Evolutionary conservation across 345 rosid species (phyloP), one percentile per base, ranked within the genome.

Genomic region (Eutrema heterophyllum): DNA sequence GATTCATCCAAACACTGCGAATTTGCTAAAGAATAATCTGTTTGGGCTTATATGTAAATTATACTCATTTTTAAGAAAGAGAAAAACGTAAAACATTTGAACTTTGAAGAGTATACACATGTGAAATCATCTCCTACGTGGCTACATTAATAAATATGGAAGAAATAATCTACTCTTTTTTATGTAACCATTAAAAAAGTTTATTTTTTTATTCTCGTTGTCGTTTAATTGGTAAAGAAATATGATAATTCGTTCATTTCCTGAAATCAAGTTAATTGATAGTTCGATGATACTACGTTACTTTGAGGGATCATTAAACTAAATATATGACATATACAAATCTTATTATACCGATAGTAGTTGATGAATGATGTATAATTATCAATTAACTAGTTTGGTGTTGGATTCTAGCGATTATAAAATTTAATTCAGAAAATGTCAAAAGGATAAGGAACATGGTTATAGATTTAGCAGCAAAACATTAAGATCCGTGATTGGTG

Each of bases 401-500:
- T 67, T 75, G 62, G 78, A 67, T 41, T 59, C 27, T 50, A 74
- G 39, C 58, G 68, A 11, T 67, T 40, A 74, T 57, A 48, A 16
- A 43, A 27, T 30, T 21, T 0, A 35, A 24, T 45, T 50, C 51
- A 51, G 60, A 58, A 67, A 74, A 58, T 6, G 72, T 73, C 72
- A 74, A 58, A 58, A 67, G 53, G 63, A 75, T 50, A 75, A 39
- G 73, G 68, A 68, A 68, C 55, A 67, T 59, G 63, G 18, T 14
- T 30, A 50, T 32, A 67, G 36, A 74, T 59, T 57, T 59, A 58
- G 79, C 49, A 75, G 30, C 63, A 76, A 75, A 53, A 76, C 49
- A 61, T 69, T 35, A 43, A 69, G 75, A 70, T 76, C 79, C 75
- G 75, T 76, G 71, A 76, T 76, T 62, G 70, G 59, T 38, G 80